Conservation (phyloP, 768 basidiomycete species). For the Porpolomopsis calyptriformis region DNA sequence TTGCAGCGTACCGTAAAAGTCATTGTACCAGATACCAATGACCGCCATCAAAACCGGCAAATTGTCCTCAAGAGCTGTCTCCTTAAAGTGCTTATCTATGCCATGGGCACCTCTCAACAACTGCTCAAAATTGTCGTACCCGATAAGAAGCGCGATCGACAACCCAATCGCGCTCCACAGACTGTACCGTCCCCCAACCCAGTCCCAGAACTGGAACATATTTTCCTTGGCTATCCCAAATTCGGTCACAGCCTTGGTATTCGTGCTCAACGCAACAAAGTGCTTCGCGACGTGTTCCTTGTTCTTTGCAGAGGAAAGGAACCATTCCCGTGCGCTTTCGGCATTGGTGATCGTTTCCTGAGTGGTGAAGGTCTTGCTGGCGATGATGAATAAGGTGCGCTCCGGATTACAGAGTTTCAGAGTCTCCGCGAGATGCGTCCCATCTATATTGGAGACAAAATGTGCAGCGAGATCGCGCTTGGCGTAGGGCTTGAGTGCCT, state of each 20-base stretch:
- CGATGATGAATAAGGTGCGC: constrained; percentile 89
- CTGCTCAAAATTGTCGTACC: constrained; percentile 88
- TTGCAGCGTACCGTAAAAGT: constrained; percentile 68
- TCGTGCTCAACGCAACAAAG: constrained; percentile 96
- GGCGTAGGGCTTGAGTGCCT: constrained; percentile 88
- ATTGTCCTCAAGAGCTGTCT: constrained; percentile 79
- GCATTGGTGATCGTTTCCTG: constrained; percentile 99
- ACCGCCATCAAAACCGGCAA: constrained; percentile 85
- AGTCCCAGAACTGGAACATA: constrained; percentile 99
- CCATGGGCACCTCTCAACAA: constrained; percentile 88
- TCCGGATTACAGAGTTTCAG: constrained; percentile 75
- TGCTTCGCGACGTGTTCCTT: constrained; percentile 94
- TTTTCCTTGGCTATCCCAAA: constrained; percentile 88
- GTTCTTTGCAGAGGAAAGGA: constrained; percentile 74
- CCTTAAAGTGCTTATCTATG: constrained; percentile 96
- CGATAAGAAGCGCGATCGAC: constrained; percentile 86
- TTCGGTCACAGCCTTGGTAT: constrained; percentile 82
- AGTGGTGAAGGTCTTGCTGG: constrained; percentile 94
- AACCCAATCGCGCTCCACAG: constrained; percentile 98
- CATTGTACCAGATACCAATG: constrained; percentile 96
- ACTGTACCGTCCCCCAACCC: constrained; percentile 98
- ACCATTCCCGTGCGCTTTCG: constrained; percentile 89
- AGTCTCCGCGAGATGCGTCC: constrained; percentile 91
- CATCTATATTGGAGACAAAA: constrained; percentile 98
- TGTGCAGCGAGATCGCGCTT: constrained; percentile 79